phyloP scores from a whole-genome alignment of 2,329 filamentous ascomycete genomes.

The Diaporthe caulivora region DNA sequence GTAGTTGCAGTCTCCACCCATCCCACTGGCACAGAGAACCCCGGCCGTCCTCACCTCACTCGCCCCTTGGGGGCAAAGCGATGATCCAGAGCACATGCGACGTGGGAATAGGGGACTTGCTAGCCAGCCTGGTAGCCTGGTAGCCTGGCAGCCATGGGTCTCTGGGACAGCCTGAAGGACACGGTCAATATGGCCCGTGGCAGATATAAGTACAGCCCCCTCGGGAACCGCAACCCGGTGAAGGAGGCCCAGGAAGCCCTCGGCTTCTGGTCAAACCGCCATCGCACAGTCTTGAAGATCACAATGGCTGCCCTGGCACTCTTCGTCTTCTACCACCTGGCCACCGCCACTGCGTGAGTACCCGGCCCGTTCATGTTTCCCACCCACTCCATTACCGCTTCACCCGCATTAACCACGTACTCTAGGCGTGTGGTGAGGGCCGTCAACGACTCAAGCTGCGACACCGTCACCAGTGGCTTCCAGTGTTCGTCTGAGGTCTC shows the following conservation, averaged over 20 bases:
- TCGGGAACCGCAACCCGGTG: constrained; percentile 38
- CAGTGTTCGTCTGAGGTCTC: constrained; percentile 72
- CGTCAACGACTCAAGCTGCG: constrained; percentile 54
- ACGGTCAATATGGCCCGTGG: constrained; percentile 39
- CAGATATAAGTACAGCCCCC: constrained; percentile 47
- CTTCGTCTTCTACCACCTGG: constrained; percentile 42
- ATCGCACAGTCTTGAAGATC: constrained; percentile 41
- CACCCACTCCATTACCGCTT: neutral
- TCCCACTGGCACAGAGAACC: neutral
- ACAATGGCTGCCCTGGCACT: constrained; percentile 42
- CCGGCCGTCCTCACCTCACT: constrained; percentile 1
- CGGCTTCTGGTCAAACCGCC: constrained; percentile 41
- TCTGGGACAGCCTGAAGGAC: constrained; percentile 39
- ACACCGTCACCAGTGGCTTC: constrained; percentile 68
- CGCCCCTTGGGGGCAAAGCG: neutral
- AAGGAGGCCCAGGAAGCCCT: constrained; percentile 38
- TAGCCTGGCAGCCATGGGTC: neutral
- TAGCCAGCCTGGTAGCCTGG: neutral
- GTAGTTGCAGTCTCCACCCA: neutral
- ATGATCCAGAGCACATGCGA: constrained; percentile 10
- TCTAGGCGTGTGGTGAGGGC: constrained; percentile 36
- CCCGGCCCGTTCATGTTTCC: neutral
- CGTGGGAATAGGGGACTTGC: neutral
- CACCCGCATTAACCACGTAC: constrained; percentile 4
- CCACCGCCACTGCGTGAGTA: constrained; percentile 45